A percentile compares a stretch with the other conserved stretches of the same genome.
These are phyloP conservation scores for Rhytidhysteron rufulum DNA, from an alignment of 2,329 filamentous ascomycete genomes.

Conservation along the genomic window DNA sequence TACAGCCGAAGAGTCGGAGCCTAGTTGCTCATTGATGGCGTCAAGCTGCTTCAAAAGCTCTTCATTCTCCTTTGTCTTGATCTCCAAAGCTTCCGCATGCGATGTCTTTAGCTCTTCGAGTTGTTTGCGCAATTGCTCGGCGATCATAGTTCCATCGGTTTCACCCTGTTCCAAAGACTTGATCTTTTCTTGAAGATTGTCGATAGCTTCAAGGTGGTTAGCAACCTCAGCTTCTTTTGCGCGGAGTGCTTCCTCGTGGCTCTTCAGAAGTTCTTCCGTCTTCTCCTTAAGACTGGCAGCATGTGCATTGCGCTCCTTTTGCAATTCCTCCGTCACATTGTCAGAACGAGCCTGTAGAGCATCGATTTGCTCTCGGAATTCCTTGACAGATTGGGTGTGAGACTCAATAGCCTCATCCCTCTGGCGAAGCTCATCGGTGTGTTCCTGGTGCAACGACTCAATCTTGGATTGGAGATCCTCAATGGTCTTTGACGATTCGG, in stretches of 20 bases:
- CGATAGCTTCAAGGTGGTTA: constrained; percentile 26
- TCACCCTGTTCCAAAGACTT: constrained; percentile 28
- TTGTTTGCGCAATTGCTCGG: constrained; percentile 27
- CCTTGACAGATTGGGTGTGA: constrained; percentile 18
- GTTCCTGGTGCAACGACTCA: constrained; percentile 24
- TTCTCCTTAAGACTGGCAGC: constrained; percentile 21
- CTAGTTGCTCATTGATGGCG: constrained; percentile 31
- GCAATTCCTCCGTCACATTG: constrained; percentile 22
- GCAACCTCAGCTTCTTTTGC: constrained; percentile 27
- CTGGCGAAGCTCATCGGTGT: constrained; percentile 26
- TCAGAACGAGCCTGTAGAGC: constrained; percentile 27
- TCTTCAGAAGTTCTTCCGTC: constrained; percentile 25
- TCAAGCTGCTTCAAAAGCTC: constrained; percentile 30
- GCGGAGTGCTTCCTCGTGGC: constrained; percentile 17
- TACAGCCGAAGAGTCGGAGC: constrained; percentile 22
- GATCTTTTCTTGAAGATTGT: constrained; percentile 31
- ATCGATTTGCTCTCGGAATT: constrained; percentile 22
- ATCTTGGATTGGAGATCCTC: constrained; percentile 32
- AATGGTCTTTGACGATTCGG: constrained; percentile 25
- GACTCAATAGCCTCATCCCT: constrained; percentile 29
- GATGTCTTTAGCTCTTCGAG: constrained; percentile 26
- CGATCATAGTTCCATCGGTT: constrained; percentile 27
- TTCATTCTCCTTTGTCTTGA: constrained; percentile 27
- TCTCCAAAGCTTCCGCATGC: constrained; percentile 25
- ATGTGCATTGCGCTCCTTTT: constrained; percentile 24